Evolutionary conservation across 345 rosid species (phyloP).

Genomic region (Euphorbia peplus): DNA sequence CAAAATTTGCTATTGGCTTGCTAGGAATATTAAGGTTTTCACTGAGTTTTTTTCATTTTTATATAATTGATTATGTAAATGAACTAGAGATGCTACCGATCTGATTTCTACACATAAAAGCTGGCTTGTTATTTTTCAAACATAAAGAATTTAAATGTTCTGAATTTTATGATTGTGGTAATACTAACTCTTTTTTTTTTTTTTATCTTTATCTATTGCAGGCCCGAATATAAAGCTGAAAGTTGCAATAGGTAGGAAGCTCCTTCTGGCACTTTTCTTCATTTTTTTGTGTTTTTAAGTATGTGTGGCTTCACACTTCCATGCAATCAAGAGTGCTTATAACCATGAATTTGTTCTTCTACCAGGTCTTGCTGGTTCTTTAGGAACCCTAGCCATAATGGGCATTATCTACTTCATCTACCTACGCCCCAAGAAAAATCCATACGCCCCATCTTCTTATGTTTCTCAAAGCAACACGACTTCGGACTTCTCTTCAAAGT

Average conservation of each 20-base stretch:
- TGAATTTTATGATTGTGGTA: neutral
- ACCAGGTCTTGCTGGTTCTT: constrained; percentile 29
- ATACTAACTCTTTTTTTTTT: constrained; percentile 5
- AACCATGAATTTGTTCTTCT: neutral
- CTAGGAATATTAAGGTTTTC: neutral
- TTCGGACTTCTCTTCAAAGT: constrained; percentile 37
- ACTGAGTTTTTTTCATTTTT: neutral
- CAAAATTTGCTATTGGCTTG: neutral
- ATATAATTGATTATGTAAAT: neutral
- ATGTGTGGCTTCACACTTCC: neutral
- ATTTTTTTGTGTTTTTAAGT: neutral
- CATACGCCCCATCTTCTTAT: constrained; percentile 27
- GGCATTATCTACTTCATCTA: constrained; percentile 14
- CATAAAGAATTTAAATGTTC: neutral
- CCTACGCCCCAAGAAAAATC: constrained; percentile 28
- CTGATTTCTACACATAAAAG: neutral
- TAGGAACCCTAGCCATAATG: constrained; percentile 21
- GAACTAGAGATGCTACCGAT: neutral
- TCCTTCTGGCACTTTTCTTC: neutral
- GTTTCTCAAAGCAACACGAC: constrained; percentile 38
- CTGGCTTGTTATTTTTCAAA: neutral
- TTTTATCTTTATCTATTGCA: neutral
- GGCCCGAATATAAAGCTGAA: neutral
- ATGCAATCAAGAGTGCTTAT: neutral
- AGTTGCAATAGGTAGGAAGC: constrained; percentile 13